Percentiles rank a stretch among this genome's conserved stretches.
Evolutionary conservation across 1,139 yeast species (phyloP).

Genomic region (Geotrichum klebahnii): DNA sequence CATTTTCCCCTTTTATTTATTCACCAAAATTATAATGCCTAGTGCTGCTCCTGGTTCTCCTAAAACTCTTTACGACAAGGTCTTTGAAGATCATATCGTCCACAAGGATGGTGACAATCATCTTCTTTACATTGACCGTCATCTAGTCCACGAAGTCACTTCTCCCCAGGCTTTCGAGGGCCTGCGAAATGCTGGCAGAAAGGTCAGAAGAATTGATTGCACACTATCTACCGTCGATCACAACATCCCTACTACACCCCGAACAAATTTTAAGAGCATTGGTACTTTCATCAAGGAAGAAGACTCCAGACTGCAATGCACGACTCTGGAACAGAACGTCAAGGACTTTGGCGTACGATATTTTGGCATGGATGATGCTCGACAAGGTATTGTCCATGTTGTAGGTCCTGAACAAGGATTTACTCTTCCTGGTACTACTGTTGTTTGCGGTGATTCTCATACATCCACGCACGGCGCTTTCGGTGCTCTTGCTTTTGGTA

Average conservation of each 20-base stretch:
- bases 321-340: slow-evolving; percentile 88
- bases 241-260: slow-evolving; percentile 88
- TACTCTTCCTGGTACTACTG: slow-evolving; percentile 96
- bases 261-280: slow-evolving; percentile 68
- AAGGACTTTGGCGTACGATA: slow-evolving; percentile 82
- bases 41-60: slow-evolving; percentile 28
- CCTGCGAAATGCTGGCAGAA: slow-evolving; percentile 76
- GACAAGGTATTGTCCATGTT: slow-evolving; percentile 97
- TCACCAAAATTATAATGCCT: slow-evolving; percentile 27
- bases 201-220: slow-evolving; percentile 88
- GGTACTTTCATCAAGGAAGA: slow-evolving; percentile 83
- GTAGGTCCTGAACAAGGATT: slow-evolving; percentile 99
- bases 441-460: slow-evolving; percentile 97
- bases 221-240: slow-evolving; percentile 97
- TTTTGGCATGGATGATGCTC: slow-evolving; percentile 87
- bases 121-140: slow-evolving; percentile 89
- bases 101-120: slow-evolving; percentile 82
- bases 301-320: slow-evolving; percentile 87
- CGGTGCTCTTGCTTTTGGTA: slow-evolving; percentile 97
- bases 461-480: slow-evolving; percentile 98
- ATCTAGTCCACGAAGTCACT: slow-evolving; percentile 94
- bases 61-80: slow-evolving; percentile 85
- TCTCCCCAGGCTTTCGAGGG: slow-evolving; percentile 99
- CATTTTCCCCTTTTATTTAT: too few relatives aligned
- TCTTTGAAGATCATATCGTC: slow-evolving; percentile 89